Conservation (phyloP, 305 asterid genomes). For the Fraxinus latifolia region DNA sequence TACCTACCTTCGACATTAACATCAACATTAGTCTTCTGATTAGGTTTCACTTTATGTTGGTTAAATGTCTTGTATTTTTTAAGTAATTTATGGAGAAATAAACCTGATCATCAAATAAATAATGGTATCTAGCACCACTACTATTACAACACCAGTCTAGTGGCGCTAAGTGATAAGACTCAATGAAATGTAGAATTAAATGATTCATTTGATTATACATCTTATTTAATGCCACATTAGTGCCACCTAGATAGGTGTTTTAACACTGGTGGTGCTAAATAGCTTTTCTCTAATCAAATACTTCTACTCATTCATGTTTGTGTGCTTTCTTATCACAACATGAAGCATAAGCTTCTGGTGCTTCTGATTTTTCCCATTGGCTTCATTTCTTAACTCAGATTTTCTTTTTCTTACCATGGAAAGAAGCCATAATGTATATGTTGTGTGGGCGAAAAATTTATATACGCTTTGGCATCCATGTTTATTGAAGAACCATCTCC, state of each 20-base stretch:
- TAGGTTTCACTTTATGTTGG: neutral
- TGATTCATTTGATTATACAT: neutral
- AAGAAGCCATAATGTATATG: neutral
- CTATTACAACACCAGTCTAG: neutral
- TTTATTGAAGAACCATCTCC: neutral
- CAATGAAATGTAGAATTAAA: neutral
- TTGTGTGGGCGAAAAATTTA: neutral
- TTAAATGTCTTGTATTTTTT: neutral
- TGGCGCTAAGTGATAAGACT: neutral
- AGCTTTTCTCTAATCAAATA: neutral
- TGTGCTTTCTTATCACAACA: neutral
- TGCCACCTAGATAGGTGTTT: neutral
- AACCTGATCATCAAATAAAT: neutral
- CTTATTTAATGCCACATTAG: neutral
- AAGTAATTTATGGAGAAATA: neutral
- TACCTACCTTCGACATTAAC: neutral
- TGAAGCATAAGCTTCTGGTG: neutral
- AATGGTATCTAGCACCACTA: neutral
- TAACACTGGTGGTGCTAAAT: neutral
- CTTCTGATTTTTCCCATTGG: neutral
- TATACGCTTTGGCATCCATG: neutral
- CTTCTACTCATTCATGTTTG: neutral
- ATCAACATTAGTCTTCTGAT: neutral
- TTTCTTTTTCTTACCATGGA: neutral
- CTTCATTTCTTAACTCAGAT: neutral